A percentile compares a stretch with the other conserved stretches of the same genome.
Conservation (phyloP, 306 rosid species). For the Acmispon strigosus region DNA sequence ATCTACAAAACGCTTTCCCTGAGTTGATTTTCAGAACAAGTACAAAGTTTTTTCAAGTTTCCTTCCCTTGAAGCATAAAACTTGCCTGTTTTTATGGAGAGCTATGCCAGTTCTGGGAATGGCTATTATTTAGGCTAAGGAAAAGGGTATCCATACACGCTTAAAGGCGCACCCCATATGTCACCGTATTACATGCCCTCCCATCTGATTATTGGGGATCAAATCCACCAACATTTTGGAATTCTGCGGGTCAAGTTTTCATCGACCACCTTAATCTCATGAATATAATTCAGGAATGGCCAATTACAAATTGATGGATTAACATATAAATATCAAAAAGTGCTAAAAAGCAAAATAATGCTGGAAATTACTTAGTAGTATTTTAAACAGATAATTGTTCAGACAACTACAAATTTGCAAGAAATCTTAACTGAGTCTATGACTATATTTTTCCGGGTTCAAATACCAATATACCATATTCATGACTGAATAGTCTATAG, state of each 20-base stretch:
- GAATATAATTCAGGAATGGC: not conserved
- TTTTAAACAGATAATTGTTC: not conserved
- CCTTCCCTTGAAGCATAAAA: not conserved
- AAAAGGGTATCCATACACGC: conserved; percentile 6
- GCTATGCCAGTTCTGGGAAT: not conserved
- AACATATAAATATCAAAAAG: not conserved
- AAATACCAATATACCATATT: not conserved
- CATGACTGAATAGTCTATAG: not conserved
- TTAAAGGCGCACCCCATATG: not conserved
- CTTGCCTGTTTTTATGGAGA: not conserved
- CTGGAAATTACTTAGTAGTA: not conserved
- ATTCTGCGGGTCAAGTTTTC: too few relatives aligned
- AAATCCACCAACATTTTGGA: not conserved
- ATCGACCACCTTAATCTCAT: too few relatives aligned
- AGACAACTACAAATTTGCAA: not conserved
- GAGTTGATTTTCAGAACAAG: not conserved
- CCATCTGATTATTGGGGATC: not conserved
- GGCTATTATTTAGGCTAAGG: conserved; percentile 17
- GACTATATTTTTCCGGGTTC: not conserved
- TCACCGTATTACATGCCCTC: not conserved
- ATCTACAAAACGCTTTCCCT: not conserved
- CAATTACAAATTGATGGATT: not conserved
- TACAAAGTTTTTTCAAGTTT: too few relatives aligned
- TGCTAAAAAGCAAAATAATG: not conserved
- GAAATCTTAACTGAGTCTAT: not conserved